Evolutionary conservation across 2,329 filamentous ascomycete genomes (phyloP).

Genomic region (Teratosphaeria destructans): DNA sequence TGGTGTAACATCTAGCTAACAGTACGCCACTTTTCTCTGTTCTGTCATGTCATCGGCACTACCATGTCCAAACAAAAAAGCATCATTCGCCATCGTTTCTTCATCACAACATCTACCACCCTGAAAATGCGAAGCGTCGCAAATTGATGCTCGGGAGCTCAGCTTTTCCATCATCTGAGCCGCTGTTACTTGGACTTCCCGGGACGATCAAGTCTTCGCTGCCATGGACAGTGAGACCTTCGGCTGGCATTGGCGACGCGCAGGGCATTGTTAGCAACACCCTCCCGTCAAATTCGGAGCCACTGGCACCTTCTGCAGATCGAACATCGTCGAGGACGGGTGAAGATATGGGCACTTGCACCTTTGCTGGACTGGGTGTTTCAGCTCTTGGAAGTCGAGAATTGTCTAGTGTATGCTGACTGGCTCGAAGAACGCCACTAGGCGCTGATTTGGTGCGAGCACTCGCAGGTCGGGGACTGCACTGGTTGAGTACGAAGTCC

Average conservation of each 20-base stretch:
- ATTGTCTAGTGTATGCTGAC: background rate
- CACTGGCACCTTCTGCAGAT: constrained; percentile 2
- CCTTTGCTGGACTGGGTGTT: constrained; percentile 1
- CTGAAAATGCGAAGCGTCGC: constrained; percentile 29
- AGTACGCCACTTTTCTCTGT: background rate
- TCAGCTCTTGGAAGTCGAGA: background rate
- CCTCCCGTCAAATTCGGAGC: constrained; percentile 16
- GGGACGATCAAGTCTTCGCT: constrained; percentile 39
- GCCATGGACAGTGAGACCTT: constrained; percentile 25
- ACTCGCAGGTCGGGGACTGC: constrained; percentile 17
- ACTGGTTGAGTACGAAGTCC: constrained; percentile 6
- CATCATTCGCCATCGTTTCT: background rate
- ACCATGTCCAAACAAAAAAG: background rate
- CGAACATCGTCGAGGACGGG: background rate
- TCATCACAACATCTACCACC: constrained; percentile 3
- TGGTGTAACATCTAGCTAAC: background rate
- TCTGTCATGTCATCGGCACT: background rate
- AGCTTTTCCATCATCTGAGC: constrained; percentile 25
- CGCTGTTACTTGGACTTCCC: constrained; percentile 32
- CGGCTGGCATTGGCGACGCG: constrained; percentile 7
- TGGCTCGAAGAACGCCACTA: background rate
- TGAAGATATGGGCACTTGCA: constrained; percentile 13
- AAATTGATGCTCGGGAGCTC: constrained; percentile 28
- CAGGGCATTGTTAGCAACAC: constrained; percentile 15
- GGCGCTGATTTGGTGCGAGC: background rate